Base-by-base conservation (phyloP, 805 yeast species). In the Yarrowia porcina region DNA sequence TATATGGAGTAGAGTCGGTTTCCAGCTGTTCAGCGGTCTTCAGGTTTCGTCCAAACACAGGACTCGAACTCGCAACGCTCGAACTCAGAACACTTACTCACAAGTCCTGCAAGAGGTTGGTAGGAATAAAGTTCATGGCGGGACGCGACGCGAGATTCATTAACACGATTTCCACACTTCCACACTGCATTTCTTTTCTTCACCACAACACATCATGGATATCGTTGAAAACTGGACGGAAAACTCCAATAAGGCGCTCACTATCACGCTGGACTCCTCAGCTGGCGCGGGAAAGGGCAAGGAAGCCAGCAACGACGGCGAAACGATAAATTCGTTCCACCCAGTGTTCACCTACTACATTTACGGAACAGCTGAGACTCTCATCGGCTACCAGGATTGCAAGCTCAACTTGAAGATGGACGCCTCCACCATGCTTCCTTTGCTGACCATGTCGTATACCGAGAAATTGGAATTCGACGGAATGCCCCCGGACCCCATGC, bases 301-400 rank as follows among this genome's bases (percentile, higher is more conserved):
- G 32, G 27, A 13, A 25, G 61, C 39, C n/a, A 18, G 33, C 23
- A 17, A 41, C 4, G 42, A 17, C 1, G 12, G 18, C 11, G 56
- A 45, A 30, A 20, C 17, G 2, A 36, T 28, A 30, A 38, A 39
- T 35, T 21, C 8, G 5, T 91, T 92, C 76, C 75, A 80, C 38
- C 97, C 98, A 0, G 70, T 76, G 13, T 91, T 90, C 75, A 93
- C 98, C 1, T 94, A 94, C 73, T 96, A 97, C 2, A 87, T 94
- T 11, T 94, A 84, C 78, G 98, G 98, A 6, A 96, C 91, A 52
- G 81, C 90, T 1, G 99, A 94, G 71, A 86, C 86, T 61, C 85
- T 94, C 1, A 90, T 86, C 70, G 99, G 99, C 2, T 94, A 83
- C 72, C 81, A 86, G 67, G 87, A 83, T 67, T 77, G 92, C 36